Conservation (phyloP, 1,284 basidiomycete species). For the Cerioporus squamosus region DNA sequence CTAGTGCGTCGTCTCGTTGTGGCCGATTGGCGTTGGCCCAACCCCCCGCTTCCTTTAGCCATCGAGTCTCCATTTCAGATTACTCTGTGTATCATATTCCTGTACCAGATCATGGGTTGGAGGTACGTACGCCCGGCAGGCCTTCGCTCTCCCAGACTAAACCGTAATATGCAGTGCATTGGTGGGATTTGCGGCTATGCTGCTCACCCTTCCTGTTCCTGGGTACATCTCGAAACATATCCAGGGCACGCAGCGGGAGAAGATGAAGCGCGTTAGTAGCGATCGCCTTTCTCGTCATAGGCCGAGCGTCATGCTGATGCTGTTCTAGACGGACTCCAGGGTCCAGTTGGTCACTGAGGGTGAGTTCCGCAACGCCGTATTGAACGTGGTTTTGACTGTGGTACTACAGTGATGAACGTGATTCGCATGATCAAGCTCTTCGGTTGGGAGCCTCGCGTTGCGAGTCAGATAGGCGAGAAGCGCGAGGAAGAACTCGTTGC, state of each 20-base stretch:
- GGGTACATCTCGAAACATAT: slow-evolving; percentile 38
- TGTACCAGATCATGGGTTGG: slow-evolving; percentile 52
- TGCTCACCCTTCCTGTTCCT: slow-evolving; percentile 56
- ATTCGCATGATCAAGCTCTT: slow-evolving; percentile 43
- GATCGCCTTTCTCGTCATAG: no score
- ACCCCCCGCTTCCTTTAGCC: not conserved
- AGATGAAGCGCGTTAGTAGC: slow-evolving; percentile 37
- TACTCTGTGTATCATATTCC: slow-evolving; percentile 43
- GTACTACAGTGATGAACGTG: slow-evolving; percentile 40
- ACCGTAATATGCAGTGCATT: slow-evolving; percentile 47
- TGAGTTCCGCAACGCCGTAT: slow-evolving; percentile 30
- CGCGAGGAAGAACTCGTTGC: slow-evolving; percentile 59
- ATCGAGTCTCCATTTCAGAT: slow-evolving; percentile 32
- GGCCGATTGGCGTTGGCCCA: no score
- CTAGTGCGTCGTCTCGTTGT: slow-evolving; percentile 4
- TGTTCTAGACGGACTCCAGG: slow-evolving; percentile 49
- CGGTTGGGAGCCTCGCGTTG: slow-evolving; percentile 54
- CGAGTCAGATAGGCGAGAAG: slow-evolving; percentile 47
- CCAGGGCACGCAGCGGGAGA: slow-evolving; percentile 34
- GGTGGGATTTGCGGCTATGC: slow-evolving; percentile 56
- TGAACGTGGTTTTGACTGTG: no score
- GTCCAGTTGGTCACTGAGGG: slow-evolving; percentile 55
- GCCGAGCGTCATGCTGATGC: no score
- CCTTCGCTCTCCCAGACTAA: no score
- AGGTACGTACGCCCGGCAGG: slow-evolving; percentile 40